phyloP scores from a whole-genome alignment of 2,329 filamentous ascomycete species.

The Aureobasidium pullulans region DNA sequence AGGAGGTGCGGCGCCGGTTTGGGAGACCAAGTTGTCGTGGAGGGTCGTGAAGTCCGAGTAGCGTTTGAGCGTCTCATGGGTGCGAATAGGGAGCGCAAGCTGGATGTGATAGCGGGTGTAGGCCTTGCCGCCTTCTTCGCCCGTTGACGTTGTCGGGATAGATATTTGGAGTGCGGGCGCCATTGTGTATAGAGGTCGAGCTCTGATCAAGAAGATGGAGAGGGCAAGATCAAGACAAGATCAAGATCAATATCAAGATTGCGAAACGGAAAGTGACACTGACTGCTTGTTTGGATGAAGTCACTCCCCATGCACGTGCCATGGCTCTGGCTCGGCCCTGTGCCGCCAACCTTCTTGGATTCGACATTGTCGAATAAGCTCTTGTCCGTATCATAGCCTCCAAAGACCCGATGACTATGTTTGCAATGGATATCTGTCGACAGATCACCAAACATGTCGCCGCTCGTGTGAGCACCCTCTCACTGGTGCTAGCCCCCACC shows the following conservation, averaged over 20 bases:
- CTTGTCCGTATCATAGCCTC: background rate
- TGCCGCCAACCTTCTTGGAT: background rate
- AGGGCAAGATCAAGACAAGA: background rate
- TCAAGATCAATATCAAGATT: too few relatives aligned
- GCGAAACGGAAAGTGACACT: background rate
- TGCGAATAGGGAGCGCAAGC: conserved; percentile 66
- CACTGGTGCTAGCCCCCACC: too few relatives aligned
- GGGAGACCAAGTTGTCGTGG: conserved; percentile 53
- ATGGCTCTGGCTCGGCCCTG: background rate
- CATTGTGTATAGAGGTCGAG: conserved; percentile 25
- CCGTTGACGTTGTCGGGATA: conserved; percentile 43
- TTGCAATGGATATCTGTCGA: too few relatives aligned
- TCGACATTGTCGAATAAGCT: background rate
- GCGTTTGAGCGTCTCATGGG: conserved; percentile 69
- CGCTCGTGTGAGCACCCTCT: too few relatives aligned
- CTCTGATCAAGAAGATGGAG: background rate
- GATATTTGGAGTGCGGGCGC: conserved; percentile 38
- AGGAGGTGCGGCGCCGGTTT: conserved; percentile 59
- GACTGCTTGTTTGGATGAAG: background rate
- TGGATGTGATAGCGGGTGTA: conserved; percentile 75
- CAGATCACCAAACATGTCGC: too few relatives aligned
- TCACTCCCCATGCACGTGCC: background rate
- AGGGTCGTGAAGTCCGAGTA: conserved; percentile 73
- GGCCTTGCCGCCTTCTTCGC: conserved; percentile 49
- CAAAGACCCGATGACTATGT: too few relatives aligned